Evolutionary conservation across 1,284 basidiomycete species (phyloP).

Genomic region (Agaricales sp.): DNA sequence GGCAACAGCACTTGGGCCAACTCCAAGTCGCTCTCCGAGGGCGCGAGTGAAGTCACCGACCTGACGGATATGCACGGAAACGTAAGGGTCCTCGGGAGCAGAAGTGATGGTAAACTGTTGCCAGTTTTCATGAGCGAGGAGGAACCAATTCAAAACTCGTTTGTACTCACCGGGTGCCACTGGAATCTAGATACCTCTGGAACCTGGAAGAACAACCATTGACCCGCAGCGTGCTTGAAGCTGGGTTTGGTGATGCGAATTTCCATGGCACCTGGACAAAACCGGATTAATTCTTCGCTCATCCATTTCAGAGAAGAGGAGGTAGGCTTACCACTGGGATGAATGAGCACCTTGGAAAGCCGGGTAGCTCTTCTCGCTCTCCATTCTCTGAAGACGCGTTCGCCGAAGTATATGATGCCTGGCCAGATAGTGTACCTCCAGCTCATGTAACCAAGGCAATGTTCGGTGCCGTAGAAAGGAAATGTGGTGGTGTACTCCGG

Average conservation of each 20-base stretch:
- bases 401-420: constrained; percentile 76
- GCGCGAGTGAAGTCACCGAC: constrained; percentile 81
- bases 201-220: constrained; percentile 85
- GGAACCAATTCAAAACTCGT: too few species aligned
- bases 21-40: constrained; percentile 76
- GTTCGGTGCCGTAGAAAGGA: constrained; percentile 75
- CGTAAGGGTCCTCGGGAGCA: constrained; percentile 83
- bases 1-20: constrained; percentile 64
- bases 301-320: constrained; percentile 3
- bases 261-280: constrained; percentile 67
- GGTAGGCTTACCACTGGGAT: constrained; percentile 58
- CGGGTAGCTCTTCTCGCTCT: constrained; percentile 66
- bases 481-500: constrained; percentile 60
- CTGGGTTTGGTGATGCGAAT: constrained; percentile 80
- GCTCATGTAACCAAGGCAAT: constrained; percentile 79
- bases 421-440: constrained; percentile 87
- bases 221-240: constrained; percentile 82
- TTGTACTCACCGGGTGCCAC: constrained; percentile 82
- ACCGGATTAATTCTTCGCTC: constrained; percentile 12
- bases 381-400: constrained; percentile 73
- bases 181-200: constrained; percentile 77
- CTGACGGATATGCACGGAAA: constrained; percentile 85
- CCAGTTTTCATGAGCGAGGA: too few species aligned
- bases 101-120: constrained; percentile 84
- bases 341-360: constrained; percentile 72